Evolutionary conservation across 1,139 yeast species (phyloP).

Genomic region (Saccharomyces hybrid): DNA sequence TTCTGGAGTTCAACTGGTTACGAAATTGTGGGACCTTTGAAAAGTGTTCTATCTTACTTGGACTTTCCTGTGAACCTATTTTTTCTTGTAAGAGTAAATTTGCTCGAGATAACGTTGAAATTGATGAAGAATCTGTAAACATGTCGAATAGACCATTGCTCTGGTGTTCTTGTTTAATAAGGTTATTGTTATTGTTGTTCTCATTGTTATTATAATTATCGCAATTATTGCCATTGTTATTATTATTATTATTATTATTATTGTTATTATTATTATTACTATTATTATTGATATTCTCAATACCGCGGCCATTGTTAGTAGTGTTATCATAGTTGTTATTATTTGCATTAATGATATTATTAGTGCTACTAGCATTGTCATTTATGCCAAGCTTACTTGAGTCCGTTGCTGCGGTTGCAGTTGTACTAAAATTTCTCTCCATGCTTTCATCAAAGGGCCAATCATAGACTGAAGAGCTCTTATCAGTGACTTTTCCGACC

Average conservation of each 20-base stretch:
- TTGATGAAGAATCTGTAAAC: conserved; percentile 28
- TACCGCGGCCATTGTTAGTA: background rate
- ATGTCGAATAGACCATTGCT: conserved; percentile 37
- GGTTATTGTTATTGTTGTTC: background rate
- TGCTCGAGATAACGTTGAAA: conserved; percentile 19
- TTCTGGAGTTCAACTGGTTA: background rate
- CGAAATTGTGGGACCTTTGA: conserved; percentile 2
- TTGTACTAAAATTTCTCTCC: conserved; percentile 1
- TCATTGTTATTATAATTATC: background rate
- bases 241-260: background rate
- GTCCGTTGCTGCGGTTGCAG: conserved; percentile 4
- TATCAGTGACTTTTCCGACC: conserved; percentile 29
- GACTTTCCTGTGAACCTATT: conserved; percentile 3
- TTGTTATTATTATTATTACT: no score
- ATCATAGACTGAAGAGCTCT: conserved; percentile 12
- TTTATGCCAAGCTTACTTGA: background rate
- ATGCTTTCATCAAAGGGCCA: conserved; percentile 14
- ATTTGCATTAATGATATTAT: background rate
- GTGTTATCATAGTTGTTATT: no score
- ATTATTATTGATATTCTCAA: background rate
- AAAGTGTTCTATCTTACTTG: conserved; percentile 4
- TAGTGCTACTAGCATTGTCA: background rate
- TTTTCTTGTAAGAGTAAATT: conserved; percentile 17
- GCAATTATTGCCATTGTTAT: background rate
- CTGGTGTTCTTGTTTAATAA: conserved; percentile 2